Evolutionary conservation across 306 rosid genomes (phyloP).

Genomic region (Acacia melanoxylon): DNA sequence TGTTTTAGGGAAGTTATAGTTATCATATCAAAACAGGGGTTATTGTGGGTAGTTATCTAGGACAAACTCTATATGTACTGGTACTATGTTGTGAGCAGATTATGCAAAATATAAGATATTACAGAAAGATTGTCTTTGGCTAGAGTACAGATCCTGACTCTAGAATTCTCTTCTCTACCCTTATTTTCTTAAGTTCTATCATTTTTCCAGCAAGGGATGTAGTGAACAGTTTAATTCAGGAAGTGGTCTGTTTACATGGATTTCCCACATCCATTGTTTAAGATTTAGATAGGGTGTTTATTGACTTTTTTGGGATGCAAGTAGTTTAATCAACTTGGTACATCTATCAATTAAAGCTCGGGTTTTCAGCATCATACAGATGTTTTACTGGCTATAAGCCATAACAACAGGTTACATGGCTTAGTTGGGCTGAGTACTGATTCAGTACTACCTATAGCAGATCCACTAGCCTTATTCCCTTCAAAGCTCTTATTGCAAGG

Average conservation of each 20-base stretch:
- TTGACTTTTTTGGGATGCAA: too few relatives aligned
- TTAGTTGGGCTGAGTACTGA: background rate
- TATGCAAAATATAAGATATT: too few relatives aligned
- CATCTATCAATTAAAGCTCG: background rate
- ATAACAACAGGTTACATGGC: background rate
- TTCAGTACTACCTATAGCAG: background rate
- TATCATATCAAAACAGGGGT: too few relatives aligned
- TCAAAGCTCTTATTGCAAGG: background rate
- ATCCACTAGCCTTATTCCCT: background rate
- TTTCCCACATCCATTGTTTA: background rate
- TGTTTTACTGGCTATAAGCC: background rate
- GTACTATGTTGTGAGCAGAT: too few relatives aligned
- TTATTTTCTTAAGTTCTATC: too few relatives aligned
- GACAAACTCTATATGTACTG: too few relatives aligned
- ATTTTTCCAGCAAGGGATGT: background rate
- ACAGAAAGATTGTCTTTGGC: too few relatives aligned
- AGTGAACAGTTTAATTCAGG: background rate
- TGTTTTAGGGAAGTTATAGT: too few relatives aligned
- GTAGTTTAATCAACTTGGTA: background rate
- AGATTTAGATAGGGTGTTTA: background rate
- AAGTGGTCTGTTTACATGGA: background rate
- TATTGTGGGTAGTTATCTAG: too few relatives aligned
- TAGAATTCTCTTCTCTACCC: too few relatives aligned
- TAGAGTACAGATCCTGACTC: too few relatives aligned
- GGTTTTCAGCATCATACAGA: background rate